phyloP scores from a whole-genome alignment of 106 monocot species.

The Hemerocallis citrina region DNA sequence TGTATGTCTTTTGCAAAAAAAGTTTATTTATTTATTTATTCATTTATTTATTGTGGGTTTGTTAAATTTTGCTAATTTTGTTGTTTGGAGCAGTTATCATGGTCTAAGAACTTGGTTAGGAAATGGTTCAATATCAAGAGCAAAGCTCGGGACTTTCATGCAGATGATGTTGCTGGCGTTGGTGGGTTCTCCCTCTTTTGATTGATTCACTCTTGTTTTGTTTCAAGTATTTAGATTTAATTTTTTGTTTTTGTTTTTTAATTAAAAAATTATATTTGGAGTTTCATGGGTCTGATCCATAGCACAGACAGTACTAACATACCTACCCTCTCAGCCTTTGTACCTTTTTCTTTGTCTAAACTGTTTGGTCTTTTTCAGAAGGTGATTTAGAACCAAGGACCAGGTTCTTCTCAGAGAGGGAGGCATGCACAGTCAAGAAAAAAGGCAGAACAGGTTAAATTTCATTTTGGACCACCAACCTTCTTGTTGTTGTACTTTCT shows the following conservation, averaged over 20 bases:
- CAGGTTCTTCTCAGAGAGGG: slow-evolving; percentile 69
- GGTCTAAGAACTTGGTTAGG: slow-evolving; percentile 25
- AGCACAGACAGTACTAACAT: background rate
- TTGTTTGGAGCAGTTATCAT: slow-evolving; percentile 11
- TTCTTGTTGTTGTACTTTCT: too few relatives aligned
- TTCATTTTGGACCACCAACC: background rate
- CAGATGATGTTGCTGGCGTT: slow-evolving; percentile 6
- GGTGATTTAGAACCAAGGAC: slow-evolving; percentile 21
- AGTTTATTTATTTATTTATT: background rate
- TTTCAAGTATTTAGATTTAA: background rate
- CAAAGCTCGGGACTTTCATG: slow-evolving; percentile 20
- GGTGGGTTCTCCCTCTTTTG: background rate
- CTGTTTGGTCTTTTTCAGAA: slow-evolving; percentile 13
- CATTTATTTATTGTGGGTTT: background rate
- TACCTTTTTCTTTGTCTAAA: background rate
- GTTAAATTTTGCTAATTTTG: too few relatives aligned
- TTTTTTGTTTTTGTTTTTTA: background rate
- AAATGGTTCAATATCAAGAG: slow-evolving; percentile 30
- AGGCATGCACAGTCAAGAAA: slow-evolving; percentile 56
- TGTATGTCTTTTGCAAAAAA: background rate
- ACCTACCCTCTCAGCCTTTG: background rate
- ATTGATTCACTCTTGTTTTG: background rate
- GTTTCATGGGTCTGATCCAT: background rate
- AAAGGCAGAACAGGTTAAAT: slow-evolving; percentile 74
- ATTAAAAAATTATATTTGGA: background rate